Evolutionary conservation across 805 yeast species (phyloP), one percentile per base, ranked within the genome.

Genomic region (Phaffomyces antillensis): DNA sequence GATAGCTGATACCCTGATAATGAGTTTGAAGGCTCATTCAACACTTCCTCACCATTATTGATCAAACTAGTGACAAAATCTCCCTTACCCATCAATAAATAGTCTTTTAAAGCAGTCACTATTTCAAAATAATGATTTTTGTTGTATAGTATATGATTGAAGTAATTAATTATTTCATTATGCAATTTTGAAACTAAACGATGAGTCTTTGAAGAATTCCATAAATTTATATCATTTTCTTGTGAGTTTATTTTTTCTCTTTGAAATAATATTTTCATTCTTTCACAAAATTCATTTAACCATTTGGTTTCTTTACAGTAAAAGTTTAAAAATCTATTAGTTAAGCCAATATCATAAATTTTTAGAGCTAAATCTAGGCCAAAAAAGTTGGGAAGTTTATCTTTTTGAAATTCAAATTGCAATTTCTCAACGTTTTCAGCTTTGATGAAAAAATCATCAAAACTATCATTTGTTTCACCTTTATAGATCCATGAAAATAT

Each of bases 11-110:
- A 81, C 2, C 89, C 71, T 4, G 86, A 74, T 17, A 89, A 66
- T 12, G 75, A 63, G n/a, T 65, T 66, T 0, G 95, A 79, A 0
- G 91, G 82, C 51, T 76, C 76, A 47, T 69, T 71, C 43, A 90
- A 70, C 7, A 78, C 50, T 0, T 65, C 64, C 2, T 66, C 59
- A 0, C 90, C 85, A 37, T 77, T 76, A 16, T 65, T 55, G 18
- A 87, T 71, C 10, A 91, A 62, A 1, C 77, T 54, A 41, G 85
- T 81, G n/a, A 86, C 78, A 49, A 91, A 84, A 59, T 91, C 96
- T n/a, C 91, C 87, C 45, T 76, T 78, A 7, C 81, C 77, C 71
- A 86, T 79, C 36, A 93, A 61, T 53, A 89, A 66, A 46, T 83
- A 77, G 47, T 76, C 76, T 49, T 83, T 83, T 45, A 86, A 66